Base-by-base conservation (phyloP, 2,329 filamentous ascomycete genomes). In the Fusarium guadeloupense region DNA sequence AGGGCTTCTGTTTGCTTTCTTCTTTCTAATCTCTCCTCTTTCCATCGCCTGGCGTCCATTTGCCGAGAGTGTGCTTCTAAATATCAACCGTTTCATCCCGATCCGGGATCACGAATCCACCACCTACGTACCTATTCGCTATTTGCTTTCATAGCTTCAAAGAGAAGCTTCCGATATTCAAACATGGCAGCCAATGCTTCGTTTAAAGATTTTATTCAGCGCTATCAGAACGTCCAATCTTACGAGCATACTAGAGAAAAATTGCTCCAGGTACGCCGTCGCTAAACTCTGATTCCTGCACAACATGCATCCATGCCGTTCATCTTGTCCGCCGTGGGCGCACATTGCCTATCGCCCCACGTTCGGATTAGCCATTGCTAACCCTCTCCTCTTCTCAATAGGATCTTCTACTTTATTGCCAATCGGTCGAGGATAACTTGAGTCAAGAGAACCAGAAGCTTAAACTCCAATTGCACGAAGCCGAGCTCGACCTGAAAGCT, bases 401-500 rank as follows among this genome's bases (percentile, higher is more conserved):
- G 74, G 74, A 76, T 48, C 56, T 75, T 23, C 60, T 76, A 13
- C 20, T 70, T 37, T 71, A 75, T 41, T 71, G 67, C 59, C 76
- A 85, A 54, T 66, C 67, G 13, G 54, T 83, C 42, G 81, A 86
- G 67, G 73, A 70, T 16, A 67, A 54, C 6, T 69, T 83, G 5
- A 75, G 74, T 19, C 67, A 74, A 30, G 81, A 86, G 65, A 85
- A 81, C 58, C 61, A 66, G 2, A 66, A 66, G 9, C 73, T 86
- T 6, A 64, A 58, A 38, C 71, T 76, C 31, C 72, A 80, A 53
- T 68, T 85, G 10, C 72, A 71, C 37, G 75, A 82, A 61, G 69
- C 75, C 28, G 75, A 78, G 45, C 76, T 85, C 56, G 83, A 87
- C 62, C 76, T 86, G 13, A 75, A 77, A 8, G 77, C 83, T 69